Percentiles rank a stretch among this genome's conserved stretches.
These are phyloP conservation scores for Saccharomyces eubayanus DNA, from an alignment of 805 yeast genomes.

Conservation along the genomic window DNA sequence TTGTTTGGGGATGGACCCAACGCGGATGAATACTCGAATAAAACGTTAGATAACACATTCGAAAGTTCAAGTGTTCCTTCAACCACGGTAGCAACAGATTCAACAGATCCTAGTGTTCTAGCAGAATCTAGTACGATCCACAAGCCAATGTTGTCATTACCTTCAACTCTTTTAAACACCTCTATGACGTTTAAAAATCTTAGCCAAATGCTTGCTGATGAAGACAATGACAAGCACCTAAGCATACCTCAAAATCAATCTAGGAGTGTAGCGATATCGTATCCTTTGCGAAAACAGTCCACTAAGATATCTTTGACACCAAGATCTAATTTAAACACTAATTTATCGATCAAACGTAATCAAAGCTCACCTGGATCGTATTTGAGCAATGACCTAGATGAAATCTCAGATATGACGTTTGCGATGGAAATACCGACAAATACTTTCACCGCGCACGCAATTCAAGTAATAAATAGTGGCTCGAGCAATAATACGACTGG, in stretches of 20 bases:
- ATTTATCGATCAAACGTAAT: not conserved
- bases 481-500: constrained; percentile 3
- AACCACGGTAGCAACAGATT: constrained; percentile 1
- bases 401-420: constrained; percentile 24
- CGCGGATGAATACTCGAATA: not conserved
- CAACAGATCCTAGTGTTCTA: constrained; percentile 14
- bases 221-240: not conserved
- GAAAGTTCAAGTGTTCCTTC: constrained; percentile 1
- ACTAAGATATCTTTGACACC: constrained; percentile 10
- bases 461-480: constrained; percentile 17
- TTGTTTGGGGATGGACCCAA: not conserved
- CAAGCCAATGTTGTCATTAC: constrained; percentile 13
- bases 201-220: constrained; percentile 15
- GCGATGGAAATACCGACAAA: constrained; percentile 26
- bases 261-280: not conserved
- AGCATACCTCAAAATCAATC: not conserved
- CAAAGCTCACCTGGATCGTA: constrained; percentile 3
- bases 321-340: constrained; percentile 1
- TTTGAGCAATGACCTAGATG: constrained; percentile 8
- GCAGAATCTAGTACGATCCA: constrained; percentile 26
- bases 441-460: constrained; percentile 25
- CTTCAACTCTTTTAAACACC: constrained; percentile 19
- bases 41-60: not conserved
- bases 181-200: constrained; percentile 26
- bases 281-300: constrained; percentile 12